Evolutionary conservation across 257 asterid genomes (phyloP).

Genomic region (Henckelia pumila): DNA sequence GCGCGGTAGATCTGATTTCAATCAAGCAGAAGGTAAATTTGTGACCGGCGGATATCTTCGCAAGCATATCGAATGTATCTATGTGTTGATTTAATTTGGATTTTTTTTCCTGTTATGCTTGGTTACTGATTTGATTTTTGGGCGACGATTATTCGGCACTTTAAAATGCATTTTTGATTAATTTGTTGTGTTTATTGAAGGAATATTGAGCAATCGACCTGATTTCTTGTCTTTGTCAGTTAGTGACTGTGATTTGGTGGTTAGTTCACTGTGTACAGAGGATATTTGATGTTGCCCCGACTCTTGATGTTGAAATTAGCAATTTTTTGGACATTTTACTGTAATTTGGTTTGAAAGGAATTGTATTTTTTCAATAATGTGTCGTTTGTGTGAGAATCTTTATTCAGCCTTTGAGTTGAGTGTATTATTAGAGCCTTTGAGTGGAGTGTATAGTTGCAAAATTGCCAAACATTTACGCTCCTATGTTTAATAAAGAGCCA

Average conservation of each 20-base stretch:
- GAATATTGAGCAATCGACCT: slow-evolving; percentile 16
- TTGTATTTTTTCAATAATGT: no score
- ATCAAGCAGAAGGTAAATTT: slow-evolving; percentile 22
- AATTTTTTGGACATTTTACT: slow-evolving; percentile 10
- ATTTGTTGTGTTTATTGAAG: slow-evolving; percentile 18
- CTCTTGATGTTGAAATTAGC: slow-evolving; percentile 18
- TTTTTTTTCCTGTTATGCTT: not conserved
- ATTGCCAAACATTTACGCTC: not conserved
- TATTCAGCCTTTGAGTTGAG: not conserved
- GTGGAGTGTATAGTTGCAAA: not conserved
- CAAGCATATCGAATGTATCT: not conserved
- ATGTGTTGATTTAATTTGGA: not conserved
- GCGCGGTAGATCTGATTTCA: slow-evolving; percentile 34
- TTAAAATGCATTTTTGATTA: not conserved
- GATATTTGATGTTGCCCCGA: not conserved
- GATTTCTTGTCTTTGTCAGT: slow-evolving; percentile 9
- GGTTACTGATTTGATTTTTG: slow-evolving; percentile 25
- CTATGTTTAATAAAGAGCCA: not conserved
- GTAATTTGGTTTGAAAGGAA: not conserved
- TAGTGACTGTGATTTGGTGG: slow-evolving; percentile 17
- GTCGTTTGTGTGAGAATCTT: not conserved
- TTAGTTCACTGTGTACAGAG: slow-evolving; percentile 13
- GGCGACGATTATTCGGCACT: slow-evolving; percentile 12
- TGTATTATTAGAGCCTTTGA: not conserved
- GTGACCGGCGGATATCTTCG: not conserved